Evolutionary conservation across 1,139 yeast species (phyloP), one percentile per base, ranked within the genome.

Genomic region (Fermentozyma sake): DNA sequence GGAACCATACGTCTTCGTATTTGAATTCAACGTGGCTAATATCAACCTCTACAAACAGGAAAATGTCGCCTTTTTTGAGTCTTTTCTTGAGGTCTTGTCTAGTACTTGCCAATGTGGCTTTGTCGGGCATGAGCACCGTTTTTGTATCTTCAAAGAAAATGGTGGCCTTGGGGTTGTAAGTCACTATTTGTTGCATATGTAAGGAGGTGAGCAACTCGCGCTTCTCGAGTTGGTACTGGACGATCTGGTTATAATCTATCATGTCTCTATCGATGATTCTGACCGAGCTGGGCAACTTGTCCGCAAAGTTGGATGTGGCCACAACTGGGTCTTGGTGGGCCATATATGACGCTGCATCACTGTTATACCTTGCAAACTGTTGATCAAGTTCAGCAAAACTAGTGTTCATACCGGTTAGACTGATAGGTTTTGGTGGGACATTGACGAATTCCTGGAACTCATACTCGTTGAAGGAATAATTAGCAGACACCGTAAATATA

Each of bases 121-220:
- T 31, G 13, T 31, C 36, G 2, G 52, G 46, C 7, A 47, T 35
- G n/a, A 51, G 27, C 2, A 45, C 31, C 0, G 55, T 46, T 12
- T 41, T 37, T 4, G 52, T 36, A 26, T 51, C 56, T 24, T 38
- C 33, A 28, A 50, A 48, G n/a, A 29, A 18, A 6, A 52, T 30
- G 6, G 45, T 34, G 14, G 44, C 32, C 17, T 37, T 41, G 5
- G 50, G 49, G 17, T 36, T 34, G 12, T 28, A 24, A 14, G 22
- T 12, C 4, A 30, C 16, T 14, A 33, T 18, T 12, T 27, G 23
- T 14, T 17, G 14, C 27, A 35, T 20, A 12, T 23, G 17, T 2
- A 17, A 20, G 8, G 27, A 16, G 7, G 24, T 22, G 26, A 35
- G 25, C 16, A 12, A 16, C n/a, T 12, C 14, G 14, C 36, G 26